These are phyloP conservation scores for Thelonectria olida DNA, from an alignment of 2,329 filamentous ascomycete genomes.

Conservation along the genomic window DNA sequence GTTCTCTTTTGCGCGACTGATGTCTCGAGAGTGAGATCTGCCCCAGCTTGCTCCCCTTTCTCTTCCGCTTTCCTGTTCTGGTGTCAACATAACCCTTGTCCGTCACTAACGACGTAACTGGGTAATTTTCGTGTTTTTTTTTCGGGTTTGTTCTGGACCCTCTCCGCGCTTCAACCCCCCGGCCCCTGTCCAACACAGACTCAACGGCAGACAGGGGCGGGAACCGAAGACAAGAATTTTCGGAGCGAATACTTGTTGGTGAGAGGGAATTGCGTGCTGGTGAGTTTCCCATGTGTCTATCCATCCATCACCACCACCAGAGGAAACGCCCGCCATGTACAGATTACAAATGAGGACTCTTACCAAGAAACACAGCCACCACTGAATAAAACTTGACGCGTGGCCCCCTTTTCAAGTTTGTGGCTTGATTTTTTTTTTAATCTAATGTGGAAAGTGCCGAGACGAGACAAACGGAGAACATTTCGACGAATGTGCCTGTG, in stretches of 20 bases:
- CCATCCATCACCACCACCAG: neutral
- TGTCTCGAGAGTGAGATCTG: no score
- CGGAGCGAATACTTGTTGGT: neutral
- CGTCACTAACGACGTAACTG: no score
- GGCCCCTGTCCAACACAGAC: neutral
- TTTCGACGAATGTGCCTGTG: neutral
- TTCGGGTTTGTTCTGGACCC: slow-evolving; percentile 9
- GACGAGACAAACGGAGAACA: neutral
- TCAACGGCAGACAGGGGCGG: neutral
- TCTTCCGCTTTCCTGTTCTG: neutral
- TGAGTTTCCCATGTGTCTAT: neutral
- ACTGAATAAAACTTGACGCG: neutral
- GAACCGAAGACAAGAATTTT: neutral
- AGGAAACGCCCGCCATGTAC: neutral
- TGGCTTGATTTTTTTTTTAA: neutral
- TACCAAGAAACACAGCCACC: slow-evolving; percentile 5
- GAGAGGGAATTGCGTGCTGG: no score
- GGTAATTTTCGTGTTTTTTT: neutral
- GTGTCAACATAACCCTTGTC: neutral
- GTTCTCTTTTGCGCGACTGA: no score
- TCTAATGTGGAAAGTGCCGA: neutral
- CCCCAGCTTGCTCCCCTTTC: neutral
- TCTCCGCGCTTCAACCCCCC: neutral
- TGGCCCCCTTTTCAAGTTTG: neutral
- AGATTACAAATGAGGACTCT: no score